Evolutionary conservation across 2,329 filamentous ascomycete genomes (phyloP), one percentile per base, ranked within the genome.

Genomic region (Cadophora gregata): DNA sequence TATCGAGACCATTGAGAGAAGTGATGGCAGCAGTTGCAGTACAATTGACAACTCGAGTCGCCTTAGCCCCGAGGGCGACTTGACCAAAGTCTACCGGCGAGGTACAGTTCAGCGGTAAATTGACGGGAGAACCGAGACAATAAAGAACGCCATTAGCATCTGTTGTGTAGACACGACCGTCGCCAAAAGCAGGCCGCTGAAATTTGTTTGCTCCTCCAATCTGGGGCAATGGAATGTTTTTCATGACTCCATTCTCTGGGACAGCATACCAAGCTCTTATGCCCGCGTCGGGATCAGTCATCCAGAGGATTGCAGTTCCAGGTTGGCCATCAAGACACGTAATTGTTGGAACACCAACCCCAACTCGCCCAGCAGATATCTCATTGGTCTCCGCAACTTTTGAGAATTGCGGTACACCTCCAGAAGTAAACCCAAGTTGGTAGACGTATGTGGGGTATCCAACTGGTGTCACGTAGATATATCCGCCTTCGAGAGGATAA

Each of bases 401-500:
- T 5, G 76, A 72, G 66, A 80, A 78, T 7, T 73, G 66, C 10
- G 78, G 78, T n/a, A 75, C 68, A 2, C 78, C 78, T 25, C 65
- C 69, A 14, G 69, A 60, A 53, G 72, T 74, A 62, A 72, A 72
- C 3, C 75, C 75, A 51, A 80, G 72, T 66, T 77, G 76, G 71
- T 78, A 81, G 7, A 73, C 76, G 10, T 75, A 74, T 7, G 77
- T 74, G 50, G 76, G 71, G 59, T 75, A 76, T 1, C 74, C 73
- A 31, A 78, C 76, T 21, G 79, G 78, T 29, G 74, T 78, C 59
- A 78, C 73, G 55, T 81, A 82, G 66, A 82, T 78, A 58, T 79
- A 82, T 12, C 80, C 80, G 24, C 80, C 80, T 68, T 81, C 80
- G 1, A 77, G 69, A 1, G 80, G 80, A 65, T 81, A 81, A 12